Base-by-base conservation (phyloP, 1,284 basidiomycete genomes). In the Malassezia brasiliensis region DNA sequence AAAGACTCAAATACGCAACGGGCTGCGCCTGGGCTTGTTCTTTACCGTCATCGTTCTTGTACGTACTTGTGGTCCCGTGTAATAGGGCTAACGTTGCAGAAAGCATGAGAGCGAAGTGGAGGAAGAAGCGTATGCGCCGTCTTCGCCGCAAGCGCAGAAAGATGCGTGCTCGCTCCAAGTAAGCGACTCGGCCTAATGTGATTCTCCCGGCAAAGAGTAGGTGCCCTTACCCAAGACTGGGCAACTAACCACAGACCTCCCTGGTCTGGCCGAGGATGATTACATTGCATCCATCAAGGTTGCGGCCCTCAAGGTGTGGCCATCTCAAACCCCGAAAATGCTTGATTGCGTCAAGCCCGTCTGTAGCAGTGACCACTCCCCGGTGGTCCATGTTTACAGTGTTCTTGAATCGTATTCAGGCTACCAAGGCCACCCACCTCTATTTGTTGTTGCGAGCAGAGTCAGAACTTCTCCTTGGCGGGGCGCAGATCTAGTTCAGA, bases 81-180 rank as follows among this genome's bases (percentile, higher is more conserved):
- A 7, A 15, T 3, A 14, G 14, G 9, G 30, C 53, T 55, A 50
- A 55, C 53, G 38, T 22, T 7, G 5, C 22, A 46, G 44, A 15
- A 30, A 32, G 62, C 47, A 68, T 70, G 68, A 63, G 68, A 61
- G 68, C 61, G 52, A 70, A 70, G 63, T 70, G 68, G 68, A 65
- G 68, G 56, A 70, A 70, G 66, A 70, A 70, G 66, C 62, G 68
- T 62, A 70, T 70, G 68, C 68, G 68, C 63, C 52, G 68, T 56
- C 66, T 70, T 62, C 68, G 68, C 53, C 64, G 68, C 57, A 70
- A 70, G 66, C 68, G 68, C 59, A 70, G 68, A 70, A 70, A 70
- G 65, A 70, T 70, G 68, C 68, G 68, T 47, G 68, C 68, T 50
- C 63, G 68, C 61, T 68, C 66, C 60, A 70, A 68, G 68, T 70